These are phyloP conservation scores for Effrenium voratum DNA, from an alignment of 73 alveolate species.

Conservation along the genomic window DNA sequence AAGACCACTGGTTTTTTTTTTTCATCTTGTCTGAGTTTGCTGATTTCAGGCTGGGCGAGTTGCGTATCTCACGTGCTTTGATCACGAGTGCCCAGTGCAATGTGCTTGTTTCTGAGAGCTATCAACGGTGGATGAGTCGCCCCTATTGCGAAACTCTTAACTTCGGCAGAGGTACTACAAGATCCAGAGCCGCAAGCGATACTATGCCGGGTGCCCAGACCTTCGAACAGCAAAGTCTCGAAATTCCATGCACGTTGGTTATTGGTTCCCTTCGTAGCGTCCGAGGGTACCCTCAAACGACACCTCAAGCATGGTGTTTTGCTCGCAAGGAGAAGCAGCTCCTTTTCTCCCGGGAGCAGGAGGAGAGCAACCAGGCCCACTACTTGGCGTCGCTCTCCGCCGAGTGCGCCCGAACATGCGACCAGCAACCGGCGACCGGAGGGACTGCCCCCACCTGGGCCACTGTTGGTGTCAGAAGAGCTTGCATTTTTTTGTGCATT, in stretches of 20 bases:
- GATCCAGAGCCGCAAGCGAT: conserved; percentile 93
- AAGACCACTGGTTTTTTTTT: background rate
- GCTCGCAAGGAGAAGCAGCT: conserved; percentile 87
- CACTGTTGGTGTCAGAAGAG: too few species aligned
- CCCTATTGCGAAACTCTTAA: too few species aligned
- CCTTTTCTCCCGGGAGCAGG: conserved; percentile 82
- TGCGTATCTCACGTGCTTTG: conserved; percentile 85
- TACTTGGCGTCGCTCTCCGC: conserved; percentile 74
- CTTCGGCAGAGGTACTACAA: conserved; percentile 92
- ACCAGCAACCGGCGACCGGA: too few species aligned
- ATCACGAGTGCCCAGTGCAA: conserved; percentile 31
- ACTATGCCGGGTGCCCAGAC: conserved; percentile 24
- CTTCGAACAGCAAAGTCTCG: background rate
- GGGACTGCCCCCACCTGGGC: too few species aligned
- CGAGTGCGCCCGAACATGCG: conserved; percentile 30
- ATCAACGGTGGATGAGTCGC: background rate
- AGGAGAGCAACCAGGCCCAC: conserved; percentile 86
- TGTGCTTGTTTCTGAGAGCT: background rate
- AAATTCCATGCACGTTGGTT: too few species aligned
- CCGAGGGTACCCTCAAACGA: background rate
- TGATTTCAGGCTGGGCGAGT: conserved; percentile 36
- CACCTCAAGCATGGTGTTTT: background rate
- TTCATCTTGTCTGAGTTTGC: background rate
- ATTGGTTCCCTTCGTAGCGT: background rate
- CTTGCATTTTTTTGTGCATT: too few species aligned